These are phyloP conservation scores for Boletus calvinii DNA, from an alignment of 1,284 basidiomycete genomes.

Conservation along the genomic window DNA sequence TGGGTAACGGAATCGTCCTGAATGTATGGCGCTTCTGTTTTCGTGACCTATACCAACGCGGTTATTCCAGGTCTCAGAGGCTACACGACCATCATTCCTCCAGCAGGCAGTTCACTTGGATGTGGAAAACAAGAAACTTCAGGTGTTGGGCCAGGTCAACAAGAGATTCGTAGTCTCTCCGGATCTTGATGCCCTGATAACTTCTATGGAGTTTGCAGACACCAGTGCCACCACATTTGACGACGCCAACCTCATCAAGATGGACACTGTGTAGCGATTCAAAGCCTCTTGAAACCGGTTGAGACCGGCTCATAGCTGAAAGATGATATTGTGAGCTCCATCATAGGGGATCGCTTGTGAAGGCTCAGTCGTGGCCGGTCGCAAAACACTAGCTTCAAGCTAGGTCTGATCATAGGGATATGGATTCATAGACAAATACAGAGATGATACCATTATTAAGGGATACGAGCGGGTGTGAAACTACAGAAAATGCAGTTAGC, in stretches of 20 bases:
- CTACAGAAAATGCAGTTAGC: slow-evolving; percentile 17
- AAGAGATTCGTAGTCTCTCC: slow-evolving; percentile 86
- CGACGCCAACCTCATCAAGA: slow-evolving; percentile 53
- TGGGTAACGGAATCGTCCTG: slow-evolving; percentile 76
- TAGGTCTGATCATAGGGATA: not conserved
- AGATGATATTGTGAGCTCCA: not conserved
- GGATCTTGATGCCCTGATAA: slow-evolving; percentile 75
- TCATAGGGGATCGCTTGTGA: too few species aligned
- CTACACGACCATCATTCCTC: slow-evolving; percentile 85
- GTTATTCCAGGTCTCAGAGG: slow-evolving; percentile 67
- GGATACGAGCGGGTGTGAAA: not conserved
- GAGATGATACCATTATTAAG: too few species aligned
- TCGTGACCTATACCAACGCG: slow-evolving; percentile 6
- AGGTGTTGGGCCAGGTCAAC: slow-evolving; percentile 82
- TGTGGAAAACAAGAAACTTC: slow-evolving; percentile 53
- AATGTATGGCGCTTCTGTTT: slow-evolving; percentile 55
- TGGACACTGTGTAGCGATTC: slow-evolving; percentile 41
- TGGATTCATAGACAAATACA: slow-evolving; percentile 1
- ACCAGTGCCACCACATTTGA: slow-evolving; percentile 36
- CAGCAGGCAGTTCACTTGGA: slow-evolving; percentile 86
- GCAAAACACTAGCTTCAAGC: not conserved
- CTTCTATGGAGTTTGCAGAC: slow-evolving; percentile 65
- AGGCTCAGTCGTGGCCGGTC: not conserved
- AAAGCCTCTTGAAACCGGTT: not conserved
- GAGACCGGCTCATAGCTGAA: not conserved